Conservation (phyloP, 176 grass and related monocot species). For the Tuctoria greenei region DNA sequence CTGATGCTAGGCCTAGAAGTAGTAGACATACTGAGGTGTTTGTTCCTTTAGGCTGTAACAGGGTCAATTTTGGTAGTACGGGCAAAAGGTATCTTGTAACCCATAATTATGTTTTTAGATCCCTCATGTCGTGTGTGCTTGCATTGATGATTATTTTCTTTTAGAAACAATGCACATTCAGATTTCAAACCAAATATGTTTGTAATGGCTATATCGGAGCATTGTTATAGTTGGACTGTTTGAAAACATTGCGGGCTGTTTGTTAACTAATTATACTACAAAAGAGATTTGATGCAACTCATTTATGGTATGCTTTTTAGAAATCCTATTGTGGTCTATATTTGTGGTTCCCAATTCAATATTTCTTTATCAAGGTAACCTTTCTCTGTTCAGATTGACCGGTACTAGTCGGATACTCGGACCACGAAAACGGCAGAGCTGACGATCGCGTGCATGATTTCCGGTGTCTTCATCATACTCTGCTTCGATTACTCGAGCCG, state of each 20-base stretch:
- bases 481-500: not conserved
- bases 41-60: not conserved
- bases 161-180: not conserved
- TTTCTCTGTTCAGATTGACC: too few species aligned
- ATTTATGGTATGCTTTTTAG: too few species aligned
- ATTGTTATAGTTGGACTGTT: not conserved
- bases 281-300: too few species aligned
- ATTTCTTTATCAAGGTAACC: too few species aligned
- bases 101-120: not conserved
- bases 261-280: too few species aligned
- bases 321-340: too few species aligned
- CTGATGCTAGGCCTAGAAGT: constrained; percentile 4
- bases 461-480: not conserved
- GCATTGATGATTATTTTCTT: not conserved
- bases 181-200: not conserved
- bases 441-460: constrained; percentile 38
- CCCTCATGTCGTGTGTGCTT: not conserved
- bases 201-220: not conserved
- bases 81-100: not conserved
- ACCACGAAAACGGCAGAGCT: constrained; percentile 29
- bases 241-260: too few species aligned
- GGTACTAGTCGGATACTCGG: too few species aligned
- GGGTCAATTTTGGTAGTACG: not conserved
- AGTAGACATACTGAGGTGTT: not conserved
- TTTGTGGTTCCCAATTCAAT: too few species aligned